phyloP scores from a whole-genome alignment of 495 filamentous ascomycete species.

The Aspergillus biplanus region DNA sequence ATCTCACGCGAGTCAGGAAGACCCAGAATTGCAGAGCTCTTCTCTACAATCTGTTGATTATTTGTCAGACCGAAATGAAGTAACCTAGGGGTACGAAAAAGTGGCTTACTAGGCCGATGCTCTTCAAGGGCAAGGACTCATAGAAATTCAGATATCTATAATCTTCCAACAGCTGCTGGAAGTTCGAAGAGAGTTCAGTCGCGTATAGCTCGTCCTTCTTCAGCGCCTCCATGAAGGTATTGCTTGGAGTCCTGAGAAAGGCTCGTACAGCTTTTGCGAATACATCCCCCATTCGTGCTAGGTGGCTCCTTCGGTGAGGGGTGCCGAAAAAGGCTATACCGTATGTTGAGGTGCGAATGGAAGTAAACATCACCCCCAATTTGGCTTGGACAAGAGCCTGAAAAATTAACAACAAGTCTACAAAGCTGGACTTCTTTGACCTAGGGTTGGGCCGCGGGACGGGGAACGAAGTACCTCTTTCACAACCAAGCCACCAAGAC shows the following conservation, averaged over 20 bases:
- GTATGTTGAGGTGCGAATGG: conserved; percentile 30
- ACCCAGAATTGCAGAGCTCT: conserved; percentile 29
- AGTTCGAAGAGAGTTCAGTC: conserved; percentile 27
- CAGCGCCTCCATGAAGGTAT: conserved; percentile 30
- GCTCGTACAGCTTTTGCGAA: conserved; percentile 28
- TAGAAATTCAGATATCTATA: conserved; percentile 34
- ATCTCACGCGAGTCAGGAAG: conserved; percentile 31
- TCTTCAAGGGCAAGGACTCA: conserved; percentile 28
- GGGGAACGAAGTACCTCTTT: conserved; percentile 13
- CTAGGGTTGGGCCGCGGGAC: neutral
- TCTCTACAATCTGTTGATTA: conserved; percentile 31
- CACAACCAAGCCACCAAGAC: conserved; percentile 24
- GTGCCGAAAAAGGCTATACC: conserved; percentile 30
- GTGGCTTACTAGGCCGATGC: conserved; percentile 18
- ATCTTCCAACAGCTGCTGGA: conserved; percentile 29
- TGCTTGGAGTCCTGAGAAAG: conserved; percentile 26
- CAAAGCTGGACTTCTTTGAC: no score
- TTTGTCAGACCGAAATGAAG: neutral
- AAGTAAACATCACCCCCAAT: conserved; percentile 21
- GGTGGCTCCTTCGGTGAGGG: conserved; percentile 24
- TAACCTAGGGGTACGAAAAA: neutral
- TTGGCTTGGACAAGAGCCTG: conserved; percentile 29
- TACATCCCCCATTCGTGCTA: conserved; percentile 28
- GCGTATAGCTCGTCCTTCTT: conserved; percentile 25
- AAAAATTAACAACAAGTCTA: neutral